Evolutionary conservation across 129 eudicot species (phyloP), one percentile per base, ranked within the genome.

Genomic region (Oenanthe sinensis): DNA sequence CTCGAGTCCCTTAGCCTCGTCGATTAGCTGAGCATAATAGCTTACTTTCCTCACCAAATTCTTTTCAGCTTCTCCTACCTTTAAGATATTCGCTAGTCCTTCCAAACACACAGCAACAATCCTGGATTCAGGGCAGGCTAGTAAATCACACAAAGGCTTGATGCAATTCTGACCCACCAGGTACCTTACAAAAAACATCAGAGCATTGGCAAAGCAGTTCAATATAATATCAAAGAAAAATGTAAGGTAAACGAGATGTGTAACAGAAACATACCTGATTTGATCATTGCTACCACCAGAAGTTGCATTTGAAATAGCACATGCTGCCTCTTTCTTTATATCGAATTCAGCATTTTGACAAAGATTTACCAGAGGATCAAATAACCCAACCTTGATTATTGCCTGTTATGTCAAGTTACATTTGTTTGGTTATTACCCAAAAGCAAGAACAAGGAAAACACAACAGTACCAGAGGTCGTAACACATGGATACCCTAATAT

Each of bases 261-360:
- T 6, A 9, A 39, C 10, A 13, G 12, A 30, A 75, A 36, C 68
- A 69, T 77, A 88, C 92, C 69, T 84, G 78, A 88, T 86, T 76
- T 88, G 92, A n/a, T 79, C 88, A 40, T 76, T 78, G 74, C 88
- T 81, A 50, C 92, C 89, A 75, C 92, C 97, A 77, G 97, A 91
- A 62, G 97, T 94, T 45, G 97, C 97, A 75, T 94, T 94, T 77
- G 96, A 93, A n/a, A n/a, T n/a, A n/a, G n/a, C n/a, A n/a, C n/a
- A n/a, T n/a, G n/a, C n/a, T n/a, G n/a, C n/a, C n/a, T 94, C 97
- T 83, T 91, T 94, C 89, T 94, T 94, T 54, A 91, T 87, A 75
- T 94, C 96, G 76, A 94, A 94, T 81, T 94, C 97, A 46, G 96
- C 92, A 16, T 84, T 89, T 79, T 89, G 97, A 54, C 91, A 93